Evolutionary conservation across 306 rosid genomes (phyloP), one percentile per base, ranked within the genome.

Genomic region (Quercus cerris): DNA sequence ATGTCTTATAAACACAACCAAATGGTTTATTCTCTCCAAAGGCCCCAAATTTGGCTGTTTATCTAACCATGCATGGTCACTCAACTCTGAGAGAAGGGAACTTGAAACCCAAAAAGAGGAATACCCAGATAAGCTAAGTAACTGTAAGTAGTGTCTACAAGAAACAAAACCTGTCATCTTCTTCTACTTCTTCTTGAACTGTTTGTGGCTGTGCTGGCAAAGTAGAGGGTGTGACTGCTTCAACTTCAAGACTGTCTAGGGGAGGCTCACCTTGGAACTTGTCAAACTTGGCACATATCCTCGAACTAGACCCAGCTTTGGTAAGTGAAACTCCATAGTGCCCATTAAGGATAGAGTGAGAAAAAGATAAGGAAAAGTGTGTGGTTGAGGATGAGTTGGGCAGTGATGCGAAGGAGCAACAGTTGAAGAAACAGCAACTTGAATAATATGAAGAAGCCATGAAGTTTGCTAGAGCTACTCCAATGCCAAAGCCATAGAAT

Each of bases 261-360:
- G 85, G 51, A 84, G 80, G 56, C 33, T 86, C 88, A 9, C 87
- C 87, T 77, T 90, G 89, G 89, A 93, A 93, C 72, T 93, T 93
- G 12, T 95, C 96, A 85, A 95, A 93, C 91, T 93, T 95, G 70
- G 98, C 97, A 64, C 52, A 51, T 23, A 88, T 77, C 87, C 84
- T 95, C 62, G 87, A 81, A 74, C 54, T 22, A 55, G 77, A 76
- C 74, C 62, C 74, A 5, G 87, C 44, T 28, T 74, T 44, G 74
- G 20, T 78, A 55, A 86, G 69, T 73, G 87, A 79, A 74, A 78
- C 70, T 23, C 80, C 87, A 73, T 59, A 56, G 85, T 81, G 54
- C 66, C 84, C 27, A 56, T 56, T 58, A 68, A 82, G 73, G 80
- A 74, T 52, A 86, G 88, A 73, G 79, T 74, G 85, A 3, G 87